Percentiles rank a stretch among this genome's conserved stretches.
These are phyloP conservation scores for Penicillium expansum DNA, from an alignment of 2,329 filamentous ascomycete genomes.

Conservation along the genomic window DNA sequence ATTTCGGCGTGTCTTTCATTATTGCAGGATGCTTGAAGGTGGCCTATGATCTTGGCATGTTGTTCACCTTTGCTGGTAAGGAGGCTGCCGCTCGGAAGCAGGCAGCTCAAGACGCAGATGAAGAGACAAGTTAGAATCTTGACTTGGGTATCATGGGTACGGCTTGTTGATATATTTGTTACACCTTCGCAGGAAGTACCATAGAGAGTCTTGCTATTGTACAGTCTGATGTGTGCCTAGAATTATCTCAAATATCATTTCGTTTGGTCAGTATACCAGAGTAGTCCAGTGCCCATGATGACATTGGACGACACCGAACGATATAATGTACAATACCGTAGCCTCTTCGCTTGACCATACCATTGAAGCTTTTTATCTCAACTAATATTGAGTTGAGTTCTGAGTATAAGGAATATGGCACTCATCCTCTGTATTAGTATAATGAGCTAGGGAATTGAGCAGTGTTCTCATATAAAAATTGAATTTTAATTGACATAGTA, in stretches of 20 bases:
- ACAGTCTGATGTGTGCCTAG: not conserved
- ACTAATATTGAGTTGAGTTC: no score
- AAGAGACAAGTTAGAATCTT: conserved; percentile 11
- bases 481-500: conserved; percentile 8
- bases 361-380: not conserved
- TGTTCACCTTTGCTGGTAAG: conserved; percentile 49
- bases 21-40: conserved; percentile 63
- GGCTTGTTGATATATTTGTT: not conserved
- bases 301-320: not conserved
- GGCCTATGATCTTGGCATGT: conserved; percentile 58
- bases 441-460: not conserved
- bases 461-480: not conserved
- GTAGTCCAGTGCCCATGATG: no score
- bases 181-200: not conserved
- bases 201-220: not conserved
- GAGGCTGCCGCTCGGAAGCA: conserved; percentile 23
- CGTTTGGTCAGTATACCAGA: not conserved
- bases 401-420: not conserved
- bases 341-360: not conserved
- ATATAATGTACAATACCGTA: not conserved
- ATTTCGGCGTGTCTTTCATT: conserved; percentile 63
- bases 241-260: not conserved
- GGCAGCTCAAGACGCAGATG: conserved; percentile 10
- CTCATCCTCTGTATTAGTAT: no score
- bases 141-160: no score